Base-by-base conservation (phyloP, 345 rosid genomes). In the Boechera stricta region DNA sequence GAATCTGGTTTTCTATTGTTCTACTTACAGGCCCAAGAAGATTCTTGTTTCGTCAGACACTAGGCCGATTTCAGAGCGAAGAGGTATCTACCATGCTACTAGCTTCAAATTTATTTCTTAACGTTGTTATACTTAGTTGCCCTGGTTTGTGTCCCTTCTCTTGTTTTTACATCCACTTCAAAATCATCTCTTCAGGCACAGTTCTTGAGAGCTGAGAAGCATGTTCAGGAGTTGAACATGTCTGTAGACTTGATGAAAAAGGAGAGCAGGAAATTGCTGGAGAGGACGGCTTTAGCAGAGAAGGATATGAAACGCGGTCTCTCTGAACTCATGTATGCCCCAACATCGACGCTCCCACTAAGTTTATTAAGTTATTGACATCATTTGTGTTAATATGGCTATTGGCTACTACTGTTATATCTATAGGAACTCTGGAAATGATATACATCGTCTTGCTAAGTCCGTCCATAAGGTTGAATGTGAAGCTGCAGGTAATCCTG, bases 231-330 rank as follows among this genome's bases (percentile, higher is more conserved):
- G 75, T 77, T 92, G 77, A 82, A 75, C 77, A 74, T 88, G 56
- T 88, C 99, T 72, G 94, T 90, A 77, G 95, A 86, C 69, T 36
- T 92, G 74, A 86, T 92, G 97, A 92, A 88, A 79, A 95, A 85
- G 33, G 99, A 92, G 78, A 91, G 96, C 77, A 75, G 39, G 80
- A 95, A 92, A 81, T 79, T 95, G 79, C 88, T 91, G 77, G 96
- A 95, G 86, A 87, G 99, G 83, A 86, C 97, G 53, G 82, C 91
- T 64, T 87, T 88, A 76, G 98, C 99, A 7, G 98, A 92, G 69
- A 87, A 85, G 56, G 99, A 89, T 6, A 89, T 91, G 97, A 88
- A 81, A 64, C 87, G 61, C 5, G 99, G 99, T 77, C 87, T 77
- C 18, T 49, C 85, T 28, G 93, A 92, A 72, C 93, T 95, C 76